A percentile compares a stretch with the other conserved stretches of the same genome.
Evolutionary conservation across 352 stramenopile genomes (phyloP).

Genomic region (Globisporangium lucens): DNA sequence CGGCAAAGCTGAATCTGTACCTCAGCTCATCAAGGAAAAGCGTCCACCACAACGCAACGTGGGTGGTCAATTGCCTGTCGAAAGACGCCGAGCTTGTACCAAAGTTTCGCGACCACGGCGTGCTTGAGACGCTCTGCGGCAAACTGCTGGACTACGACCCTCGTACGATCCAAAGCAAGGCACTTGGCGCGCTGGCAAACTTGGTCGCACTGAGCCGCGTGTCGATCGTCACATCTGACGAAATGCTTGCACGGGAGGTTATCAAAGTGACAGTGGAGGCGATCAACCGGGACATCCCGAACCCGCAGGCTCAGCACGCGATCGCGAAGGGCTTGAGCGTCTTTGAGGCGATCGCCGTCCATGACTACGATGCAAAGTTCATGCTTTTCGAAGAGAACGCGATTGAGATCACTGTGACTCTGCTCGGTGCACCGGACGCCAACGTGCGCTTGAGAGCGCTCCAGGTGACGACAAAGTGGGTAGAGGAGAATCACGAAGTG

Average conservation of each 20-base stretch:
- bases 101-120: conserved; percentile 53
- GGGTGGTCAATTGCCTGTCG: conserved; percentile 53
- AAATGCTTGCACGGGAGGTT: conserved; percentile 16
- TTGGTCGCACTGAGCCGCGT: conserved; percentile 15
- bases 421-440: conserved; percentile 37
- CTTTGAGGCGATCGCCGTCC: conserved; percentile 41
- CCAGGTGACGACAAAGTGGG: conserved; percentile 36
- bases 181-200: conserved; percentile 39
- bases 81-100: conserved; percentile 61
- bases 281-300: conserved; percentile 32
- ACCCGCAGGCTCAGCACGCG: conserved; percentile 30
- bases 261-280: conserved; percentile 28
- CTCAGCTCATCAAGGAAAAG: conserved; percentile 12
- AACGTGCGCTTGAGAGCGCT: conserved; percentile 51
- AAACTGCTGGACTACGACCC: conserved; percentile 37
- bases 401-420: conserved; percentile 35
- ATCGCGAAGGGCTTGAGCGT: conserved; percentile 45
- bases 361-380: conserved; percentile 23
- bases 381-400: conserved; percentile 39
- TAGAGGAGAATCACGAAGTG: conserved; percentile 36
- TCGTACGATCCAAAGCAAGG: conserved; percentile 35
- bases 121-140: conserved; percentile 44
- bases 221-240: conserved; percentile 12
- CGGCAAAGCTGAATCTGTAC: conserved; percentile 49
- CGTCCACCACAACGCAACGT: conserved; percentile 50